Conservation (phyloP, 495 filamentous ascomycete genomes). For the Neurospora africana region DNA sequence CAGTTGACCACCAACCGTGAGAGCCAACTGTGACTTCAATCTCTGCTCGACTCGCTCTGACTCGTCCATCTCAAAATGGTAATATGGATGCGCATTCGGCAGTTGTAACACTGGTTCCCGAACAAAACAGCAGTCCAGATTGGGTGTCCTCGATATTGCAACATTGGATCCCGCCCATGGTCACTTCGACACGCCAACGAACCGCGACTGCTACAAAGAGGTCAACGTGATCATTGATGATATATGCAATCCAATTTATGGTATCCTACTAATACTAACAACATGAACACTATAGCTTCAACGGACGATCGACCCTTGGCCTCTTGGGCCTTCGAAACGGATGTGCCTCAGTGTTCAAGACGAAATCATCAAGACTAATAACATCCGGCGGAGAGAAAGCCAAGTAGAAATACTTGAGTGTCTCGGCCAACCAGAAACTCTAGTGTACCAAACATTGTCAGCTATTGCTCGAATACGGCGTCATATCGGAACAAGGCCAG, state of each 20-base stretch:
- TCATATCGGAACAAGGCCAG: too few species aligned
- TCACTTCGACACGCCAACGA: background rate
- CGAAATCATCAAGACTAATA: conserved; percentile 65
- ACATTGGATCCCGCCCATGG: background rate
- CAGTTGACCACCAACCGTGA: background rate
- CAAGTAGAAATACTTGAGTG: conserved; percentile 70
- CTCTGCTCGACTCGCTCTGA: background rate
- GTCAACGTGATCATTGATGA: background rate
- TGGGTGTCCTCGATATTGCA: background rate
- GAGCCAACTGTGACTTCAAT: too few species aligned
- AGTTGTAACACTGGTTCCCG: background rate
- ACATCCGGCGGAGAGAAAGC: conserved; percentile 57
- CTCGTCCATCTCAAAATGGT: background rate
- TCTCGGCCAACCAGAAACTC: conserved; percentile 43
- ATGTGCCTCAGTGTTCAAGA: conserved; percentile 50
- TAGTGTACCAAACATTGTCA: conserved; percentile 48
- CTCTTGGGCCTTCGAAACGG: conserved; percentile 31
- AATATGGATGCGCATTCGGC: background rate
- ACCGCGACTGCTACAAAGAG: background rate
- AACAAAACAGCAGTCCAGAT: background rate
- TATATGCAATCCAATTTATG: background rate
- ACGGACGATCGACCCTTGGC: background rate
- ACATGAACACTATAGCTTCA: background rate
- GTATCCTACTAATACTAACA: background rate
- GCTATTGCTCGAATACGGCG: background rate